Base-by-base conservation (phyloP, 2,329 filamentous ascomycete genomes). In the Diplodia scrobiculata region DNA sequence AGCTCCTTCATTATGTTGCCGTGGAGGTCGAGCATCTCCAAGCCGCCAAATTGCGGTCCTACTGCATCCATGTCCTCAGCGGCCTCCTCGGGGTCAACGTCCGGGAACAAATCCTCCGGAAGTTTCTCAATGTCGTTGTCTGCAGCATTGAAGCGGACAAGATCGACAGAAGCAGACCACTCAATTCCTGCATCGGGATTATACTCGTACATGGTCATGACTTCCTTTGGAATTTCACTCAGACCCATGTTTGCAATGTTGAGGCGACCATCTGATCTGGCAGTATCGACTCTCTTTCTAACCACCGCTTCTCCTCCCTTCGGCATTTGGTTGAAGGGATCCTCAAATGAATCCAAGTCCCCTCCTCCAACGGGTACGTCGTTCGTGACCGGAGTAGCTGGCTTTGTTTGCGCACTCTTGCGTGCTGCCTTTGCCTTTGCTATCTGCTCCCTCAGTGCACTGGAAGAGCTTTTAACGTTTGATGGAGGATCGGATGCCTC, bases 101-200 rank as follows among this genome's bases (percentile, higher is more conserved):
- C 92, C 0, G 94, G 93, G 71, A 98, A 97, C 19, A 92, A 81
- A 1, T 82, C 80, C 19, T 95, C 91, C 2, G 87, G 85, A 38
- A 98, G 82, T 36, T 82, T 81, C 72, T 91, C 87, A 55, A 99
- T 78, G 72, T 97, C 91, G 73, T 99, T 98, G 73, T 97, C 92
- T 9, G 94, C 92, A 5, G 91, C 92, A 69, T 95, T 86, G 59
- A 98, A 87, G 68, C 90, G 87, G 0, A 89, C 90, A 53, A 98
- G 79, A 73, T 98, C 94, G 11, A 98, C 91, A 67, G 90, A 89
- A 76, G 98, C 94, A 1, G 92, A 92, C 95, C 95, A 98, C 38
- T 89, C 87, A 11, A 87, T 85, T 41, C 84, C 86, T 25, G 84
- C 80, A 45, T 89, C 86, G 1, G 85, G 84, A 63, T 92, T 88